Evolutionary conservation across 2,329 filamentous ascomycete genomes (phyloP).

Genomic region (Hymenoscyphus albidus): DNA sequence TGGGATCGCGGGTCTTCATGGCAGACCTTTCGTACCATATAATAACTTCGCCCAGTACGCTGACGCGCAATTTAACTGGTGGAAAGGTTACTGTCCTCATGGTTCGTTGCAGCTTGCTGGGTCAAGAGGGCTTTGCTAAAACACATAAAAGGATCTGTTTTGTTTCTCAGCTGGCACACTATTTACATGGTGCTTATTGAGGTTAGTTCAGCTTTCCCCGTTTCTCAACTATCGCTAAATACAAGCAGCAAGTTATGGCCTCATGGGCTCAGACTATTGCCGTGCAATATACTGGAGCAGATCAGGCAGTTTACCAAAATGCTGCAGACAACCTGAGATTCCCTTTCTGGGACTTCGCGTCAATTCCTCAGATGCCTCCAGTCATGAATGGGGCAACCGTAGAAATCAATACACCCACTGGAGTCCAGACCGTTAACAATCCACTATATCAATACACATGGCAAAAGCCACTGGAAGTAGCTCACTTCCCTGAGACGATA

Average conservation of each 20-base stretch:
- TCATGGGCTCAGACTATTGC: constrained; percentile 45
- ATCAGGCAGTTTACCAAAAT: constrained; percentile 38
- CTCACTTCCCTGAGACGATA: constrained; percentile 25
- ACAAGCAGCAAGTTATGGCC: constrained; percentile 48
- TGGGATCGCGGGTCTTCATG: constrained; percentile 24
- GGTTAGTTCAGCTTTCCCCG: constrained; percentile 37
- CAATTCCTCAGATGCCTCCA: constrained; percentile 40
- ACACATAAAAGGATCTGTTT: constrained; percentile 18
- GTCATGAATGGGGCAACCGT: constrained; percentile 31
- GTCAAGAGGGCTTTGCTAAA: neutral
- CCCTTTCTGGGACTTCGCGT: constrained; percentile 46
- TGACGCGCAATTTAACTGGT: neutral
- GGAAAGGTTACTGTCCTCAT: constrained; percentile 33
- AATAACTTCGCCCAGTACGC: constrained; percentile 19
- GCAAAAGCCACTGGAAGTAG: constrained; percentile 37
- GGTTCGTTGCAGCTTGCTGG: constrained; percentile 14
- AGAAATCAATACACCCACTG: constrained; percentile 28
- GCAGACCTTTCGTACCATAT: constrained; percentile 29
- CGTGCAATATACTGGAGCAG: constrained; percentile 15
- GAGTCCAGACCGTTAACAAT: constrained; percentile 39
- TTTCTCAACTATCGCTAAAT: constrained; percentile 7
- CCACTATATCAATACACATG: constrained; percentile 50
- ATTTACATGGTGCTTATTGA: constrained; percentile 52
- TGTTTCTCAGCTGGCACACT: constrained; percentile 48
- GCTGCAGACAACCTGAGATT: constrained; percentile 40